phyloP scores from a whole-genome alignment of 116 monocot genomes.

The Phalaenopsis hybrid region DNA sequence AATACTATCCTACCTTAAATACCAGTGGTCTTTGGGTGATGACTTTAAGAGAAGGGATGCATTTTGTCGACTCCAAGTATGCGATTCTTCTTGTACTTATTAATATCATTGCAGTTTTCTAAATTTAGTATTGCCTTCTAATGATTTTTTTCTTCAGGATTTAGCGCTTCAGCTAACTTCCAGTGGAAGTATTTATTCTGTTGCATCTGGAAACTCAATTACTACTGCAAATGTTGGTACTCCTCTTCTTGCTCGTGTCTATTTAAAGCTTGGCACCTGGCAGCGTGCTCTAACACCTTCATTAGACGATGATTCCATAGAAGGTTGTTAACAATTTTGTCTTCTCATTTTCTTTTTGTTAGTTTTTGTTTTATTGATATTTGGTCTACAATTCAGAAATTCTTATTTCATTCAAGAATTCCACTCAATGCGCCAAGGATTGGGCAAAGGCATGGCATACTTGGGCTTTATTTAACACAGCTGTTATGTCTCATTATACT shows the following conservation, averaged over 20 bases:
- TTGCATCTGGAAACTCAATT: conserved; percentile 18
- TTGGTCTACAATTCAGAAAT: conserved; percentile 48
- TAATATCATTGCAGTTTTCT: neutral
- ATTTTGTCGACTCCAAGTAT: conserved; percentile 76
- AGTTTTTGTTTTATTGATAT: neutral
- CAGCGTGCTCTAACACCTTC: conserved; percentile 71
- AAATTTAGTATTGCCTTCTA: neutral
- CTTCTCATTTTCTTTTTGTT: neutral
- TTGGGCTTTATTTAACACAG: conserved; percentile 97
- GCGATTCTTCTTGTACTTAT: neutral
- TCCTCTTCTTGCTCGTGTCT: conserved; percentile 91
- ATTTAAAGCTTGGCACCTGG: conserved; percentile 94
- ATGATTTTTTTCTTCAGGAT: conserved; percentile 35
- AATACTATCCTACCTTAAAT: conserved; percentile 78
- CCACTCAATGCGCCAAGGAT: conserved; percentile 65
- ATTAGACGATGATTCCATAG: conserved; percentile 81
- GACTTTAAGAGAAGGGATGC: conserved; percentile 76
- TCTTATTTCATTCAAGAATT: conserved; percentile 66
- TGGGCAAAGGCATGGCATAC: conserved; percentile 98
- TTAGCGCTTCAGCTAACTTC: conserved; percentile 62
- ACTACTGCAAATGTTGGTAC: conserved; percentile 27
- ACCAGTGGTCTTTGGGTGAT: conserved; percentile 94
- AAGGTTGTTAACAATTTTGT: conserved; percentile 40
- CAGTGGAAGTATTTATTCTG: conserved; percentile 30
- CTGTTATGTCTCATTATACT: conserved; percentile 92